A percentile compares a stretch with the other conserved stretches of the same genome.
These are phyloP conservation scores for Cutaneotrichosporon sp. DNA, from an alignment of 1,284 basidiomycete genomes.

Conservation along the genomic window DNA sequence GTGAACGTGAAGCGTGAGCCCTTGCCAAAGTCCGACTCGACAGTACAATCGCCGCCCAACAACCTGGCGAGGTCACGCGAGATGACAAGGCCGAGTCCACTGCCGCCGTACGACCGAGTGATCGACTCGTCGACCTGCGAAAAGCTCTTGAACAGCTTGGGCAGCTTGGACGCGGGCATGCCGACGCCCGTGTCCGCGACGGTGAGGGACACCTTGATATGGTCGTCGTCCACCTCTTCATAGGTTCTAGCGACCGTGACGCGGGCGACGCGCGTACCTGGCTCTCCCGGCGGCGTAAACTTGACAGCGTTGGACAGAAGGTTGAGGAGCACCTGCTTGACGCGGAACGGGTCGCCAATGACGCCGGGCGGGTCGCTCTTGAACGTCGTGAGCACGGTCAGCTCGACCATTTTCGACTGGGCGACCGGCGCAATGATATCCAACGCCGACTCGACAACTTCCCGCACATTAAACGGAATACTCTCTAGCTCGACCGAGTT, in stretches of 20 bases:
- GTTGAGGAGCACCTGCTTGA: constrained; percentile 42
- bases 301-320: constrained; percentile 43
- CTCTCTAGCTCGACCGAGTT: constrained; percentile 48
- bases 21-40: constrained; percentile 39
- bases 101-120: constrained; percentile 41
- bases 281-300: constrained; percentile 28
- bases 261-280: constrained; percentile 15
- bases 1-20: constrained; percentile 44
- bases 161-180: constrained; percentile 34
- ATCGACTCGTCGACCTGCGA: constrained; percentile 45
- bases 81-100: constrained; percentile 44
- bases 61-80: constrained; percentile 37
- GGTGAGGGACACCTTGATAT: constrained; percentile 22
- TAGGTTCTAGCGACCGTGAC: constrained; percentile 33
- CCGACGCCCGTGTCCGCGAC: constrained; percentile 41
- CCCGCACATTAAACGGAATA: constrained; percentile 46
- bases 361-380: constrained; percentile 33
- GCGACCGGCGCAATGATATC: constrained; percentile 39
- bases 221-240: constrained; percentile 17
- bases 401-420: constrained; percentile 39
- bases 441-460: constrained; percentile 39
- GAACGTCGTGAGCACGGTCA: constrained; percentile 32
- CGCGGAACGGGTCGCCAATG: constrained; percentile 40
- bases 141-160: constrained; percentile 44
- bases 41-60: constrained; percentile 42